These are phyloP conservation scores for Metschnikowia lachancei DNA, from an alignment of 805 yeast genomes.

Conservation along the genomic window DNA sequence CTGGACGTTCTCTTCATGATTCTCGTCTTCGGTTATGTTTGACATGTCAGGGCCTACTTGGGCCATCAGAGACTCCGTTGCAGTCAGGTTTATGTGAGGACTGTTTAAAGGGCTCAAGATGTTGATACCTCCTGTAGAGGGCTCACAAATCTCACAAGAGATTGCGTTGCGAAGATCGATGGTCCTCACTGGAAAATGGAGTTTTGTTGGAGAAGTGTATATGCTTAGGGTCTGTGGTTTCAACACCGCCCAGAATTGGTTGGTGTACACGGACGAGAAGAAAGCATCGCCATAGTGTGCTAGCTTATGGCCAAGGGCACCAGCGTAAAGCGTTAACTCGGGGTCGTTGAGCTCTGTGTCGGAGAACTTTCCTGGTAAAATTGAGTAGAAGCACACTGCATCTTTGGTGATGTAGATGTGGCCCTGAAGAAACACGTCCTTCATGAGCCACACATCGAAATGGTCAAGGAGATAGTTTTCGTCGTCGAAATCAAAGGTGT, in stretches of 20 bases:
- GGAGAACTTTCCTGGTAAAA: constrained; percentile 49
- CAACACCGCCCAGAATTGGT: constrained; percentile 78
- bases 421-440: constrained; percentile 84
- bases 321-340: constrained; percentile 28
- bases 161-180: constrained; percentile 67
- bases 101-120: constrained; percentile 1
- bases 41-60: constrained; percentile 15
- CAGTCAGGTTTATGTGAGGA: constrained; percentile 4
- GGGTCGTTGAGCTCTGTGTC: constrained; percentile 14
- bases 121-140: background rate
- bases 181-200: constrained; percentile 78
- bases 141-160: constrained; percentile 51
- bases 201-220: constrained; percentile 68
- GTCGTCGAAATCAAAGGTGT: constrained; percentile 44
- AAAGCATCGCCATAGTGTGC: constrained; percentile 39
- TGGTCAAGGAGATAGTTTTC: constrained; percentile 59
- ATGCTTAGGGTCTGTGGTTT: constrained; percentile 65
- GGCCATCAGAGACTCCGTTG: constrained; percentile 3
- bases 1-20: constrained; percentile 27
- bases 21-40: constrained; percentile 16
- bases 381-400: constrained; percentile 72
- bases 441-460: constrained; percentile 74
- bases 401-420: constrained; percentile 69
- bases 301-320: constrained; percentile 39
- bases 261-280: constrained; percentile 34